Evolutionary conservation across 164 flowering plant genomes (phyloP), one percentile per base, ranked within the genome.

Genomic region (Platanus orientalis): DNA sequence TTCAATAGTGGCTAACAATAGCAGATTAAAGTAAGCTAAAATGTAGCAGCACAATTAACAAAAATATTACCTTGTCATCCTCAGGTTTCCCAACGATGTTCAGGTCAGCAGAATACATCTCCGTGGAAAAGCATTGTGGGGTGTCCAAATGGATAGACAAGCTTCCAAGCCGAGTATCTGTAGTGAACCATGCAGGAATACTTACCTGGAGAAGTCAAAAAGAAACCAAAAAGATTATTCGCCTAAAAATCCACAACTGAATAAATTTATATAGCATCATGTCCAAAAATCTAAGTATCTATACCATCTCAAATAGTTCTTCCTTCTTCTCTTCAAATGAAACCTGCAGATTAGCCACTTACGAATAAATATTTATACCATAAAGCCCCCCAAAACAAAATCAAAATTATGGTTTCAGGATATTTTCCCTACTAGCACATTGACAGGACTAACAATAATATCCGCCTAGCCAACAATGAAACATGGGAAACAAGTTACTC

Each of bases 81-180:
- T 94, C 99, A 55, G 93, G 83, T 68, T 86, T 89, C 57, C 89
- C 99, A 47, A 69, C 51, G 66, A 90, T 91, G 65, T 79, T 79
- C 27, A 94, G 89, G 70, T 94, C 99, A 60, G 74, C 83, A 67
- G 97, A 88, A 75, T 94, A 94, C 97, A 91, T 94, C 78, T 94
- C 99, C 4, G 99, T 97, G 48, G 90, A 83, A 79, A 94, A 94
- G 78, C 97, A 94, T 69, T 91, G 99, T n/a, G 99, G 99, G 5
- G 97, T 88, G 17, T 94, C 99, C 80, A 94, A 78, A 81, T 94
- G 96, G 66, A 94, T 69, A 39, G 99, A 88, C 79, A 94, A 75
- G 81, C 90, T 83, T 58, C 99, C 99, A 72, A 91, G 96, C 78
- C 90, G 76, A 40, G 93, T 84, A 71, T 91, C 99, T 64, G 84